Percentiles rank a stretch among this genome's conserved stretches.
Conservation (phyloP, 2,329 filamentous ascomycete genomes). For the Talaromyces sp. region DNA sequence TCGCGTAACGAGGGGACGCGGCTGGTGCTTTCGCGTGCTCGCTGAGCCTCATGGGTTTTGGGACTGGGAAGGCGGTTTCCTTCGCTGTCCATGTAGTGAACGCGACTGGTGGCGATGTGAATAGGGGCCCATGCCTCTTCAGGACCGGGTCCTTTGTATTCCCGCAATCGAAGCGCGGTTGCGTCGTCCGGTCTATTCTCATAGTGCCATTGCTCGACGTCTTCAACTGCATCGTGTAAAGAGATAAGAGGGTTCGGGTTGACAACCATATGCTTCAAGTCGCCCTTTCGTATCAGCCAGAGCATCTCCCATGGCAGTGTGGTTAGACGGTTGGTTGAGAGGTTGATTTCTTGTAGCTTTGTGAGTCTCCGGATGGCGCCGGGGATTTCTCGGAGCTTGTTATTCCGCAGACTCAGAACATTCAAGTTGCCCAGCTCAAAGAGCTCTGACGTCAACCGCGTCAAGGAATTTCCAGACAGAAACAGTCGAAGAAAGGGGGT, state of each 20-base stretch:
- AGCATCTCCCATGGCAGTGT: constrained; percentile 44
- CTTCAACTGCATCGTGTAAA: constrained; percentile 21
- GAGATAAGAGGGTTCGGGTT: constrained; percentile 36
- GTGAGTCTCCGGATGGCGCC: constrained; percentile 36
- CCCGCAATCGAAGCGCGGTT: constrained; percentile 12
- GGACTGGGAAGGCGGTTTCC: constrained; percentile 19
- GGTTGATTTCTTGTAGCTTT: constrained; percentile 40
- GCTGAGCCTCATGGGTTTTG: constrained; percentile 5
- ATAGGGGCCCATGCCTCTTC: constrained; percentile 31
- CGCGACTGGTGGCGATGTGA: constrained; percentile 30
- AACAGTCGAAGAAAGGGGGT: constrained; percentile 40
- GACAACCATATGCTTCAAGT: constrained; percentile 33
- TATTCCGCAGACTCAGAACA: constrained; percentile 43
- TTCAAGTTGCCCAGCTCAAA: constrained; percentile 38
- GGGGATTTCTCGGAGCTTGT: constrained; percentile 39
- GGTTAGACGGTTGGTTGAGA: constrained; percentile 39
- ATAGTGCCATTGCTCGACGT: constrained; percentile 29
- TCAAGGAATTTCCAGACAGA: constrained; percentile 38
- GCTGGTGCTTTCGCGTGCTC: constrained; percentile 7
- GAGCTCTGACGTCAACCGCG: constrained; percentile 32
- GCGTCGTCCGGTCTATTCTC: constrained; percentile 3
- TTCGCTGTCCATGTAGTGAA: constrained; percentile 30
- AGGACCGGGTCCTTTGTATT: constrained; percentile 22
- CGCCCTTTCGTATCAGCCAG: constrained; percentile 32
- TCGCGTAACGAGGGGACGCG: constrained; percentile 39